Percentiles rank a stretch among this genome's conserved stretches.
These are phyloP conservation scores for Papilionanthe hybrid DNA, from an alignment of 116 monocot genomes.

Conservation along the genomic window DNA sequence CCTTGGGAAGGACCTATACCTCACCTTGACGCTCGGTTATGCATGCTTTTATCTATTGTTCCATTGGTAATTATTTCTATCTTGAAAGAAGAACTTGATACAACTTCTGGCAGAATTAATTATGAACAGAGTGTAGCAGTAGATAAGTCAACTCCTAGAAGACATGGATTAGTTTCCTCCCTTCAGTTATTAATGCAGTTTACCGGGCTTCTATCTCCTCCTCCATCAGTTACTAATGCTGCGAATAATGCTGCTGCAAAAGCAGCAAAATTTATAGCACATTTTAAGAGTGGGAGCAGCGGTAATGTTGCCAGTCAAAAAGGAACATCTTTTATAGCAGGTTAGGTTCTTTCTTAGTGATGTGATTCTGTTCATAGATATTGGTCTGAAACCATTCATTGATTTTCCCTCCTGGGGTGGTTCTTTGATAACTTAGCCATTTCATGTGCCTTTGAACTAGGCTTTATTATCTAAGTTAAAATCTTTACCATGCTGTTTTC, in stretches of 20 bases:
- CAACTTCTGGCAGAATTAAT: constrained; percentile 2
- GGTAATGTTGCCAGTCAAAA: constrained; percentile 25
- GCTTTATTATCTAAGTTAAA: not conserved
- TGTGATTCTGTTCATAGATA: not conserved
- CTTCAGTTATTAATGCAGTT: constrained; percentile 70
- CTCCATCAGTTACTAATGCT: constrained; percentile 50
- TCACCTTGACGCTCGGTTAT: constrained; percentile 75
- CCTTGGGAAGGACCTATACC: constrained; percentile 81
- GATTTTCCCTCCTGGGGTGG: too few relatives aligned
- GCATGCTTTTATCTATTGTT: constrained; percentile 69
- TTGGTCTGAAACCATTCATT: not conserved
- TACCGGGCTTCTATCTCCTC: constrained; percentile 64
- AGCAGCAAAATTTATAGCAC: constrained; percentile 61
- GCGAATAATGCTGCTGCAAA: constrained; percentile 86
- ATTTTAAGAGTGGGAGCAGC: constrained; percentile 38
- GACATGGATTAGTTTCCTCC: constrained; percentile 64
- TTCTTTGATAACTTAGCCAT: not conserved
- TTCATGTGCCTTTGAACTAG: not conserved
- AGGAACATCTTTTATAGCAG: constrained; percentile 58
- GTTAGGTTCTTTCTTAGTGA: constrained; percentile 22
- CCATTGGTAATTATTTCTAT: constrained; percentile 66
- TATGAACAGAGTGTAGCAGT: constrained; percentile 20
- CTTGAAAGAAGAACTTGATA: constrained; percentile 42
- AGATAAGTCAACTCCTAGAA: constrained; percentile 45
- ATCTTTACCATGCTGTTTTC: not conserved